Evolutionary conservation across 257 asterid genomes (phyloP), one percentile per base, ranked within the genome.

Genomic region (Scutellaria minor): DNA sequence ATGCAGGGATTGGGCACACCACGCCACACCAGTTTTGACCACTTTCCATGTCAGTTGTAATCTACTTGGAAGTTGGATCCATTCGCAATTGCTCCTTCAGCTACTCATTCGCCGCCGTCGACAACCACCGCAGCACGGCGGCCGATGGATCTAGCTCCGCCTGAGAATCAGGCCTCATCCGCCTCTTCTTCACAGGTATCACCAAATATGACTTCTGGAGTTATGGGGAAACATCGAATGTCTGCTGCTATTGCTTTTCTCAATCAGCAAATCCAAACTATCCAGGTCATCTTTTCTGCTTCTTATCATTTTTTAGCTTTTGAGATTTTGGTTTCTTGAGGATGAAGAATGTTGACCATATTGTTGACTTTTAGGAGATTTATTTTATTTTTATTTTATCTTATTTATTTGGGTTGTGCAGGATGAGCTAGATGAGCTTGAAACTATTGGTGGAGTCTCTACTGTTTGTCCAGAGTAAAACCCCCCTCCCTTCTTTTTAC

Each of bases 351-450:
- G 55, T 50, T 4, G 55, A 50, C 15, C 7, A n/a, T 37, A 59
- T 61, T 27, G 31, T 44, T 56, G 77, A 55, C 15, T 67, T 68
- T 71, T 41, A 5, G 22, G 9, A 15, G 5, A 6, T 13, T 14
- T 3, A 12, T 10, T 15, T 13, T 35, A 4, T 24, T 7, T 50
- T 27, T 35, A 4, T 24, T 7, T 50, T 27, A 0, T 13, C 42
- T 39, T 72, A 20, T 45, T 12, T 46, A 18, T 27, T 31, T 59
- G 6, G 9, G 2, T 47, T 18, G 58, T 46, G 64, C 82, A 92
- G 98, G 97, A 87, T 70, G 97, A 92, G 81, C 79, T 88, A 44
- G 86, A 82, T 14, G 81, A 83, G 68, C 89, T 90, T 54, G 98
- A 92, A 61, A 84, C 88, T n/a, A 67, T 82, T 24, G 97, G 89